These are phyloP conservation scores for Marchantia paleacea DNA, from an alignment of 225 moss, liverwort and hornwort species.

Conservation along the genomic window DNA sequence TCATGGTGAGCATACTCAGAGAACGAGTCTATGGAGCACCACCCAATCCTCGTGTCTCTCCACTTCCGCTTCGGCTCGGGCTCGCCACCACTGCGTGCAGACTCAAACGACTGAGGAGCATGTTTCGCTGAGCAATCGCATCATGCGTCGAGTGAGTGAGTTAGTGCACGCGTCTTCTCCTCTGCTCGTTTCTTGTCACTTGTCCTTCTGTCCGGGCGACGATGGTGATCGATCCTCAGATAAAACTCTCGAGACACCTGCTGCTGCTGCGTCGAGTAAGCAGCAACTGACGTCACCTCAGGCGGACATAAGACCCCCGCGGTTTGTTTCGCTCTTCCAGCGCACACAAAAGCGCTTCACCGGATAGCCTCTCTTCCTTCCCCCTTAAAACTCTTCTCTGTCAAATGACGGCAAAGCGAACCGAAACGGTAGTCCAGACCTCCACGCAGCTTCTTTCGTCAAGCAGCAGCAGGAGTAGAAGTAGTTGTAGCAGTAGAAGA, in stretches of 20 bases:
- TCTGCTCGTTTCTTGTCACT: not conserved
- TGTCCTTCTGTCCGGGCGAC: not conserved
- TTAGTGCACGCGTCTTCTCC: not conserved
- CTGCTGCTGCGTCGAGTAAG: not conserved
- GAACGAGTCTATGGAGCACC: too few relatives aligned
- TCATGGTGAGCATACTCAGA: not conserved
- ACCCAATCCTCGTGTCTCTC: too few relatives aligned
- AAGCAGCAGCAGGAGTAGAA: not conserved
- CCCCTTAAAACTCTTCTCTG: not conserved
- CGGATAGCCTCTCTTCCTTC: not conserved
- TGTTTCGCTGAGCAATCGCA: not conserved
- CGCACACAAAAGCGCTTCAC: not conserved
- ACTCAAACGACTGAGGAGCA: not conserved
- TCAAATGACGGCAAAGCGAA: not conserved
- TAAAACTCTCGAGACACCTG: not conserved
- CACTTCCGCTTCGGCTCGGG: too few relatives aligned
- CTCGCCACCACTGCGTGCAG: not conserved
- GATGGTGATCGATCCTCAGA: not conserved
- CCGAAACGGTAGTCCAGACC: not conserved
- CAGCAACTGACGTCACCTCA: not conserved
- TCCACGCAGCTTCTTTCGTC: not conserved
- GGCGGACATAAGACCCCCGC: not conserved
- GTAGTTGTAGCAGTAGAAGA: not conserved
- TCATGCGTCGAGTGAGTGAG: not conserved
- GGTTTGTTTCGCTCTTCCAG: not conserved